A percentile compares a stretch with the other conserved stretches of the same genome.
phyloP scores from a whole-genome alignment of 305 asterid genomes.

The Fraxinus xanthoxyloides region DNA sequence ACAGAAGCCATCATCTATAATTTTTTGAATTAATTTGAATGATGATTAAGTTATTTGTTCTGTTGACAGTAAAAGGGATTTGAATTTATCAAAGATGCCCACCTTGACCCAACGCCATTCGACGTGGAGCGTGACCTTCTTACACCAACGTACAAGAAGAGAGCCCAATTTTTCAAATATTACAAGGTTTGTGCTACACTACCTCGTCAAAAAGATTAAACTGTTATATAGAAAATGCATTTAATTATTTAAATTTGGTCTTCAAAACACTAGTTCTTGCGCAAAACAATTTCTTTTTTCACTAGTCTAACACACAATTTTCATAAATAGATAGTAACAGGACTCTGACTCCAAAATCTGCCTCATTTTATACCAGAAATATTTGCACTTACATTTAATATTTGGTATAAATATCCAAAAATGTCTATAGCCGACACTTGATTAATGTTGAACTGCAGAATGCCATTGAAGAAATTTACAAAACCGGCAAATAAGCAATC shows the following conservation, averaged over 20 bases:
- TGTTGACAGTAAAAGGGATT: conserved; percentile 65
- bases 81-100: conserved; percentile 62
- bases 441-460: conserved; percentile 42
- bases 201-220: not conserved
- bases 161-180: conserved; percentile 54
- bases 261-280: no score
- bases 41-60: not conserved
- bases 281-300: no score
- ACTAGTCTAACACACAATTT: no score
- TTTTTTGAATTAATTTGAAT: not conserved
- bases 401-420: not conserved
- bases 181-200: conserved; percentile 50
- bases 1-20: no score
- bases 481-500: conserved; percentile 41
- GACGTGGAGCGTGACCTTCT: conserved; percentile 82
- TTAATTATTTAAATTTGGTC: not conserved
- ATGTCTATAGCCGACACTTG: conserved; percentile 9
- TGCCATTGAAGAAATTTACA: conserved; percentile 53
- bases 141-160: conserved; percentile 79
- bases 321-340: not conserved
- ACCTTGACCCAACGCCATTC: conserved; percentile 64
- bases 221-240: not conserved
- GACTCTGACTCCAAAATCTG: no score
- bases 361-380: not conserved
- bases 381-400: not conserved